A percentile compares a stretch with the other conserved stretches of the same genome.
These are phyloP conservation scores for Pichia membranifaciens DNA, from an alignment of 805 yeast genomes.

Conservation along the genomic window DNA sequence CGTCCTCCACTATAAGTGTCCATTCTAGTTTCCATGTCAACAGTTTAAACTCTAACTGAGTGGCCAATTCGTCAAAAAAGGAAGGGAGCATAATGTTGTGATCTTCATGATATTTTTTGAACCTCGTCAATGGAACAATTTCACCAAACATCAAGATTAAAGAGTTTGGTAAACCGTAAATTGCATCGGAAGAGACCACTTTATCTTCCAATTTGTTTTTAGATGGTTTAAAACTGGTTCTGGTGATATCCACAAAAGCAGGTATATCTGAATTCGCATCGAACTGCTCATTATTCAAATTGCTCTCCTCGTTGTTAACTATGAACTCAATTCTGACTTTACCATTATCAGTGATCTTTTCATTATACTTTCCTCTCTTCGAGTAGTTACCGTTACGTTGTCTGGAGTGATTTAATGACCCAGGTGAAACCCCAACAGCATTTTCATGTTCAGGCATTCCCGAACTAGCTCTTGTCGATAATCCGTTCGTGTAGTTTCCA, in stretches of 20 bases:
- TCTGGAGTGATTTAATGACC: slow-evolving; percentile 1
- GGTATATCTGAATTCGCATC: slow-evolving; percentile 25
- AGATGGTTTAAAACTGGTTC: slow-evolving; percentile 34
- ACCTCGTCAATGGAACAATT: slow-evolving; percentile 60
- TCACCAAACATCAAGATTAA: slow-evolving; percentile 66
- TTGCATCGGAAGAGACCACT: slow-evolving; percentile 66
- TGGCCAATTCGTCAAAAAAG: slow-evolving; percentile 30
- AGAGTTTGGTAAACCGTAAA: slow-evolving; percentile 82
- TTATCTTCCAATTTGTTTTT: slow-evolving; percentile 46
- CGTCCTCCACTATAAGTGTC: slow-evolving; percentile 40
- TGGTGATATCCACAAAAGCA: slow-evolving; percentile 39
- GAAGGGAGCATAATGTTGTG: slow-evolving; percentile 29
- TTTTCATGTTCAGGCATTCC: slow-evolving; percentile 1
- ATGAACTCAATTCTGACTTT: slow-evolving; percentile 42
- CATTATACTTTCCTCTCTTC: slow-evolving; percentile 35
- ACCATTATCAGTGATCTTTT: slow-evolving; percentile 40
- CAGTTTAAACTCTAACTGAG: slow-evolving; percentile 45
- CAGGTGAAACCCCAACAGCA: slow-evolving; percentile 8
- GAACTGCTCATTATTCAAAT: slow-evolving; percentile 5
- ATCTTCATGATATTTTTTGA: slow-evolving; percentile 48
- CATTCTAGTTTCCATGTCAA: slow-evolving; percentile 72
- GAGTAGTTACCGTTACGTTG: slow-evolving; percentile 1
- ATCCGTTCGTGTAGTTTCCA: slow-evolving; percentile 1
- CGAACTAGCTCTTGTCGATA: slow-evolving; percentile 6
- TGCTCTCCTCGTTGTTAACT: slow-evolving; percentile 27